A percentile compares a stretch with the other conserved stretches of the same genome.
Evolutionary conservation across 352 stramenopile genomes (phyloP).

Genomic region (Globisporangium cederbergense): DNA sequence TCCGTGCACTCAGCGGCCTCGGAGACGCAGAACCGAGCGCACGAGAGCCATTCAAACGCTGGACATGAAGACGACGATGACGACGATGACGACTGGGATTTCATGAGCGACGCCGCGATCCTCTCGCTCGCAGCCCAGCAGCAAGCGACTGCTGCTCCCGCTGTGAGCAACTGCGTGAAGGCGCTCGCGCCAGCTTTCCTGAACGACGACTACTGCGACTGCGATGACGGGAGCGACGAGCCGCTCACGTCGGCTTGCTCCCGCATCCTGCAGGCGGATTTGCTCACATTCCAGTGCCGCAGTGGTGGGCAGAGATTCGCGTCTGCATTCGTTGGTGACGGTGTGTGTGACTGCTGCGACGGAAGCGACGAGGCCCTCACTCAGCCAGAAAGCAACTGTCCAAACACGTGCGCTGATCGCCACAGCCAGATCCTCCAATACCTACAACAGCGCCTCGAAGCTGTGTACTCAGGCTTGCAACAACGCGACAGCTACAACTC

Average conservation of each 20-base stretch:
- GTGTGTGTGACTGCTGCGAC: slow-evolving; percentile 98
- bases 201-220: slow-evolving; percentile 95
- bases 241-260: slow-evolving; percentile 78
- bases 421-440: slow-evolving; percentile 18
- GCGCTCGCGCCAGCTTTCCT: slow-evolving; percentile 36
- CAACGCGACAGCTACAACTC: slow-evolving; percentile 26
- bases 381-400: slow-evolving; percentile 20
- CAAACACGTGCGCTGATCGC: slow-evolving; percentile 34
- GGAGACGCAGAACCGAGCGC: background rate
- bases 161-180: slow-evolving; percentile 26
- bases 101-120: slow-evolving; percentile 50
- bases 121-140: slow-evolving; percentile 24
- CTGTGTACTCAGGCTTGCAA: slow-evolving; percentile 22
- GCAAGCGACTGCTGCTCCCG: background rate
- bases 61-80: background rate
- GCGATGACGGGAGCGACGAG: slow-evolving; percentile 89
- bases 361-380: slow-evolving; percentile 84
- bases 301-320: slow-evolving; percentile 35
- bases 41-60: background rate
- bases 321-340: slow-evolving; percentile 80
- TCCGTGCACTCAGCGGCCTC: background rate
- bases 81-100: slow-evolving; percentile 29
- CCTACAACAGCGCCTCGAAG: slow-evolving; percentile 21
- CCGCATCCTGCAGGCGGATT: slow-evolving; percentile 25
- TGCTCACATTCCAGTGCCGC: slow-evolving; percentile 35